Conservation (phyloP, 1,139 yeast genomes). For the Pichiaceae sp. region DNA sequence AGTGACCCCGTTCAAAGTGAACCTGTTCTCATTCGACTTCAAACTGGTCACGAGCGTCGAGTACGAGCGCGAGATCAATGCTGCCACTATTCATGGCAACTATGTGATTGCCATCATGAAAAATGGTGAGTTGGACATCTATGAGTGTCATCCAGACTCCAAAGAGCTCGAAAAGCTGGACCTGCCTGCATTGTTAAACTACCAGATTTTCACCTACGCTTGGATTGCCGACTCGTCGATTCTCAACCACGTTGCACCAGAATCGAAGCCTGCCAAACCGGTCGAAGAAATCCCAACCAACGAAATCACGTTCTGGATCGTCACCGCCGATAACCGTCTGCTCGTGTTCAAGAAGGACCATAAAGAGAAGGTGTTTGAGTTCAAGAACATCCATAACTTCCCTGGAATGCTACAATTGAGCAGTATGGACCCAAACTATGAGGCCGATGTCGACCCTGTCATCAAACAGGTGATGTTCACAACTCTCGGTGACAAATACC, state of each 20-base stretch:
- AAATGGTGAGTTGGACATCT: constrained; percentile 48
- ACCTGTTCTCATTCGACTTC: constrained; percentile 59
- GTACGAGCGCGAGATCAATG: constrained; percentile 39
- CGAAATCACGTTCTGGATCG: constrained; percentile 52
- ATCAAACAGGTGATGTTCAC: constrained; percentile 64
- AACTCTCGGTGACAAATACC: constrained; percentile 49
- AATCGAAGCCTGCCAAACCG: constrained; percentile 9
- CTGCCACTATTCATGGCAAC: constrained; percentile 44
- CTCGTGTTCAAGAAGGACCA: constrained; percentile 59
- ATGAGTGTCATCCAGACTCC: constrained; percentile 24
- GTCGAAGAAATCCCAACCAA: constrained; percentile 13
- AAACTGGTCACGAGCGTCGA: constrained; percentile 27
- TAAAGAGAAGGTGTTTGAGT: constrained; percentile 57
- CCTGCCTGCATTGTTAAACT: constrained; percentile 20
- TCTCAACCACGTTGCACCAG: constrained; percentile 23
- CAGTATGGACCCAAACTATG: constrained; percentile 49
- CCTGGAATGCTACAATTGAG: constrained; percentile 45
- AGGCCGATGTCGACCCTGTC: constrained; percentile 61
- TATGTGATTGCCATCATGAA: constrained; percentile 44
- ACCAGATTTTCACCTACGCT: constrained; percentile 58
- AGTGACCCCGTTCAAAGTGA: constrained; percentile 59
- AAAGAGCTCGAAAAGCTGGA: constrained; percentile 17
- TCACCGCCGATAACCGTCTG: constrained; percentile 70
- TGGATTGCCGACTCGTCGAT: constrained; percentile 41
- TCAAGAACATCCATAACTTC: constrained; percentile 51